Percentiles rank a stretch among this genome's conserved stretches.
Evolutionary conservation across 495 filamentous ascomycete species (phyloP).

Genomic region (Diplogelasinospora grovesii): DNA sequence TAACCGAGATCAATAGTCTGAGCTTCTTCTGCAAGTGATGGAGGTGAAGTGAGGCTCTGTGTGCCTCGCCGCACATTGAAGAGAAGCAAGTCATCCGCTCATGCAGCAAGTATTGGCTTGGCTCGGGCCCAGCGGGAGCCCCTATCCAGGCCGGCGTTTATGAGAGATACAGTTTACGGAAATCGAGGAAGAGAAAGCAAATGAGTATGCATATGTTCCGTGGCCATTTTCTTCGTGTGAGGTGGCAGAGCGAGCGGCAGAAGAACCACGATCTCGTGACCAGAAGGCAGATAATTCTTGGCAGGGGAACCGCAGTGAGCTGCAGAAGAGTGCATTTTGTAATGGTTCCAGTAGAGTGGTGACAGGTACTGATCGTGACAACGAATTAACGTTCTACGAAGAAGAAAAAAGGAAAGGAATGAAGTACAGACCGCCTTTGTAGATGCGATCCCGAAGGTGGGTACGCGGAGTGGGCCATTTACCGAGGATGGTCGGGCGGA

Average conservation of each 20-base stretch:
- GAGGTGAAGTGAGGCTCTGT: too few species aligned
- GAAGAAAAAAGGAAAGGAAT: too few species aligned
- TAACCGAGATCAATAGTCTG: conserved; percentile 8
- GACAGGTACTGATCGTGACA: background rate
- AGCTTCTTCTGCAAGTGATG: background rate
- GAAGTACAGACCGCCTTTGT: too few species aligned
- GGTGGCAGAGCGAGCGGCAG: background rate
- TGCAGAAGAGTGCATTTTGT: background rate
- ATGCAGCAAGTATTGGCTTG: conserved; percentile 1
- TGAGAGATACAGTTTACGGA: background rate
- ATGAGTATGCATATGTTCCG: background rate
- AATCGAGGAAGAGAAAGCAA: background rate
- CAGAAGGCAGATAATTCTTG: conserved; percentile 1
- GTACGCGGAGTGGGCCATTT: background rate
- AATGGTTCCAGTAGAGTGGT: background rate
- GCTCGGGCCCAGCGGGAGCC: too few species aligned
- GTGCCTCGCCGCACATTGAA: too few species aligned
- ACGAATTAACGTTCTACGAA: background rate
- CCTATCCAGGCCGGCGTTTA: background rate
- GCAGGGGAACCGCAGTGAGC: conserved; percentile 2
- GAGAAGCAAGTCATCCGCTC: background rate
- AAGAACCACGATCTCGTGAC: conserved; percentile 7
- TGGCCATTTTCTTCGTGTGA: background rate
- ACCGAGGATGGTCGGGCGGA: too few species aligned
- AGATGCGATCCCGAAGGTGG: too few species aligned